Base-by-base conservation (phyloP, 1,284 basidiomycete species). In the Cerioporus squamosus region DNA sequence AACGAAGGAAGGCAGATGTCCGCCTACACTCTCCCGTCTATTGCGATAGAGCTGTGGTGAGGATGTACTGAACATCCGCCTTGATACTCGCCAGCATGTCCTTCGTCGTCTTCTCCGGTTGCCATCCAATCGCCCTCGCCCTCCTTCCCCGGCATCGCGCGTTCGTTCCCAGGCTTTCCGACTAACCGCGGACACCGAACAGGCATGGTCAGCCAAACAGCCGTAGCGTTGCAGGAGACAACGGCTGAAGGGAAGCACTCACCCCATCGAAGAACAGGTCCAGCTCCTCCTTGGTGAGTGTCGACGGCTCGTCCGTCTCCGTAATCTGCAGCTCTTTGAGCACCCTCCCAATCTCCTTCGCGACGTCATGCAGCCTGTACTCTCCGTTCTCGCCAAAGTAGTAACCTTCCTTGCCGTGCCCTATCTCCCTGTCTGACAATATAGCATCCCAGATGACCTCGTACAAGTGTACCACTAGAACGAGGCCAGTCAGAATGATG, bases 311-410 rank as follows among this genome's bases (percentile, higher is more conserved):
- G 4, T 57, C 60, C 8, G 54, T 61, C 4, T 68, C 60, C 22
- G 64, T 55, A 24, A 68, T 53, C 1, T 72, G 73, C 12, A 72
- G 46, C 5, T 68, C 68, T 14, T 71, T 63, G 12, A 80, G 62
- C 0, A 68, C 71, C 23, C 70, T 62, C 0, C 74, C 76, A 29
- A 81, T 76, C 1, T 72, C 72, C 57, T 75, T 69, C 1, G 70
- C 69, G 10, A 81, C 59, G 17, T 75, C 69, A 50, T 72, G 67
- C 57, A 77, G 62, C 10, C 61, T 68, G 58, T 78, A 73, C 55
- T 82, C 79, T 36, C 79, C 79, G 55, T 78, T 79, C 62, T 79
- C 80, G 17, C 66, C 77, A 60, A 82, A 79, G 62, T 80, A 82
- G 59, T 73, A 81, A 1, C 81, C 81, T 5, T 77, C 70, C 8